A percentile compares a stretch with the other conserved stretches of the same genome.
These are phyloP conservation scores for Diaporthe amygdali DNA, from an alignment of 2,329 filamentous ascomycete genomes.

Conservation along the genomic window DNA sequence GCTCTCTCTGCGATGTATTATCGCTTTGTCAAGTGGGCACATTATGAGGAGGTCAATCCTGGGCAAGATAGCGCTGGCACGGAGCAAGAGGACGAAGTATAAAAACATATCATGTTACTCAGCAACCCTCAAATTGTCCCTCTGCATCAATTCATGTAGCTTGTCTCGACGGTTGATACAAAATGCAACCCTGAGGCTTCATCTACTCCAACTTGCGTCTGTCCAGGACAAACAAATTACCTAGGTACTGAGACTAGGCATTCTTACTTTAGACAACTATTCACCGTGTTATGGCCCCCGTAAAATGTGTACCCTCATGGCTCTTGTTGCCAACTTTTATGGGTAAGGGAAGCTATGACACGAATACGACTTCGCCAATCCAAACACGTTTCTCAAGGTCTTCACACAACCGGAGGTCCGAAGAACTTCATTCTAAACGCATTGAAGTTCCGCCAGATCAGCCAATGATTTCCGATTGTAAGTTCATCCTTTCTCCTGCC, in stretches of 20 bases:
- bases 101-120: too few relatives aligned
- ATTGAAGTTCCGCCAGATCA: not conserved
- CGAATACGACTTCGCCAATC: constrained; percentile 1
- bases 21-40: constrained; percentile 47
- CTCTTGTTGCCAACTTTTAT: too few relatives aligned
- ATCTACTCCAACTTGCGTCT: too few relatives aligned
- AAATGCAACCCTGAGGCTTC: too few relatives aligned
- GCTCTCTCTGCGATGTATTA: constrained; percentile 46
- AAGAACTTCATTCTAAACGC: not conserved
- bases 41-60: constrained; percentile 47
- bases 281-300: too few relatives aligned
- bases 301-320: not conserved
- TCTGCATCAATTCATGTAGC: too few relatives aligned
- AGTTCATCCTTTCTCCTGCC: not conserved
- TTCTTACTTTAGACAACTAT: too few relatives aligned
- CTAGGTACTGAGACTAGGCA: too few relatives aligned
- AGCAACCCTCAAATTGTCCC: too few relatives aligned
- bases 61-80: constrained; percentile 37
- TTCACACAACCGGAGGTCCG: not conserved
- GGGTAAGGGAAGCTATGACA: too few relatives aligned
- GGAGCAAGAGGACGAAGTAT: not conserved
- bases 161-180: too few relatives aligned
- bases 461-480: not conserved
- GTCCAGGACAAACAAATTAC: too few relatives aligned
- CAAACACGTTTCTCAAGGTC: not conserved